Conservation (phyloP, 2,329 filamentous ascomycete species). For the Pseudocercospora pini-densiflorae region DNA sequence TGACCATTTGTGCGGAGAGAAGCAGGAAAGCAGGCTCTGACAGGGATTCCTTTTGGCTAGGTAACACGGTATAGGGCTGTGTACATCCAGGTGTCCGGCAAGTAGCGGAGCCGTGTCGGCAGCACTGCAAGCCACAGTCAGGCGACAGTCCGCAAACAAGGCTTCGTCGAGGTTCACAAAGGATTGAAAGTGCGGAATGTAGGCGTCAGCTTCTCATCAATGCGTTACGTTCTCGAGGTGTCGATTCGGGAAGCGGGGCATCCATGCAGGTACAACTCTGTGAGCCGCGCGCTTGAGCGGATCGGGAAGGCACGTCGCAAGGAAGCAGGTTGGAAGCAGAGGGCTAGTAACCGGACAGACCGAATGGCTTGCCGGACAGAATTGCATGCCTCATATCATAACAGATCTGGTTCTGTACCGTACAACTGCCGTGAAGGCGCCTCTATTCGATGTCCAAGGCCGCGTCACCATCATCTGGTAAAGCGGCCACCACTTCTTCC, state of each 20-base stretch:
- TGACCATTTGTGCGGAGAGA: slow-evolving; percentile 61
- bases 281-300: background rate
- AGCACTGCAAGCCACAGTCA: background rate
- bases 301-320: background rate
- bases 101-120: background rate
- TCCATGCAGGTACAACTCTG: background rate
- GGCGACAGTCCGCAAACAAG: background rate
- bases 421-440: slow-evolving; percentile 10
- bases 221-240: background rate
- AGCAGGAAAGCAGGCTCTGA: background rate
- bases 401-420: background rate
- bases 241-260: background rate
- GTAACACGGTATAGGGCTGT: background rate
- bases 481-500: slow-evolving; percentile 68
- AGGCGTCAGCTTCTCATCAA: background rate
- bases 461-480: slow-evolving; percentile 61
- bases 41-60: slow-evolving; percentile 4
- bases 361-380: background rate
- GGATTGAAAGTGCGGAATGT: background rate
- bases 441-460: slow-evolving; percentile 36
- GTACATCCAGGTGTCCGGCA: slow-evolving; percentile 2
- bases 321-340: background rate
- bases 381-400: background rate
- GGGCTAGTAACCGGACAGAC: no score
- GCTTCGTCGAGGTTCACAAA: background rate